Percentiles rank a stretch among this genome's conserved stretches.
Conservation (phyloP, 1,139 yeast species). For the Geotrichum phurueaensis region DNA sequence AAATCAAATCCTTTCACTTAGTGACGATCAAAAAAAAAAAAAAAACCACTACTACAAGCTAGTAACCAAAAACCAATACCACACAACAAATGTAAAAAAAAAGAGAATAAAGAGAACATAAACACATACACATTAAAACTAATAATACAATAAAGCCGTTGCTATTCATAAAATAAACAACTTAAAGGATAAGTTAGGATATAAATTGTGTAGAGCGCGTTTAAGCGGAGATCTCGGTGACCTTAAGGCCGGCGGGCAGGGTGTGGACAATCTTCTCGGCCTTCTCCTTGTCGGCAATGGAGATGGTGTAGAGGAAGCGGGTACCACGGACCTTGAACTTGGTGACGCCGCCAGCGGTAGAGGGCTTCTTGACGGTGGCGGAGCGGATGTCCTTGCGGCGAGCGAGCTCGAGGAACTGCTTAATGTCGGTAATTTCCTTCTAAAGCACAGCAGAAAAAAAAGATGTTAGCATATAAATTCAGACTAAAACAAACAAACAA, state of each 20-base stretch:
- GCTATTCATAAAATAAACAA: neutral
- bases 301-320: conserved; percentile 89
- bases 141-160: neutral
- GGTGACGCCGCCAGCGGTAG: conserved; percentile 85
- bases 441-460: conserved; percentile 7
- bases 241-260: conserved; percentile 89
- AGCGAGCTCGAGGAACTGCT: conserved; percentile 96
- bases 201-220: neutral
- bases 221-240: conserved; percentile 40
- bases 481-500: no score
- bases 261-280: conserved; percentile 98
- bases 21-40: no score
- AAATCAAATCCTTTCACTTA: no score
- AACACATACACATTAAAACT: neutral
- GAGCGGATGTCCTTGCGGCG: conserved; percentile 92
- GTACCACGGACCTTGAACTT: conserved; percentile 99
- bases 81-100: neutral
- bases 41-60: no score
- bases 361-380: conserved; percentile 77
- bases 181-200: neutral
- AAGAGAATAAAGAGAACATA: neutral
- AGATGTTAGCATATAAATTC: no score
- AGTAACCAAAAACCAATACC: neutral
- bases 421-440: conserved; percentile 86
- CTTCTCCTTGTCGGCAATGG: conserved; percentile 93